Conservation (phyloP, 768 basidiomycete species). For the Tephrocybe sp. region DNA sequence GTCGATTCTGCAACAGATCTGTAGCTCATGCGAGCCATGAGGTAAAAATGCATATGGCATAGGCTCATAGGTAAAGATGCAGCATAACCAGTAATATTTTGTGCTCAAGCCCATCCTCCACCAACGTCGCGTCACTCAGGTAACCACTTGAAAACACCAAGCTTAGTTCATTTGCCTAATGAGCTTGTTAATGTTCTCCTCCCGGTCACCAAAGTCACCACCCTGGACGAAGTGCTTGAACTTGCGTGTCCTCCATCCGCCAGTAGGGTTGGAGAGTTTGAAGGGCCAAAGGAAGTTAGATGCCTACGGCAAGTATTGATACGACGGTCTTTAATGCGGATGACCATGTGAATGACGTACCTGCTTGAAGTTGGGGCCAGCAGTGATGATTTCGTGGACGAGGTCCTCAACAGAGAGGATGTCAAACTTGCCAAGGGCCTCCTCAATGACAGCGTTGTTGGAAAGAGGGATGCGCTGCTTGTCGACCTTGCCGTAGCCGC, state of each 20-base stretch:
- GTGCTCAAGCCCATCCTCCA: slow-evolving; percentile 14
- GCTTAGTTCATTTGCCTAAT: slow-evolving; percentile 89
- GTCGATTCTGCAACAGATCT: no score
- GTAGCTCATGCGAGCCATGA: no score
- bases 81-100: slow-evolving; percentile 15
- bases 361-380: slow-evolving; percentile 99
- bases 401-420: slow-evolving; percentile 98
- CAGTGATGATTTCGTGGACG: slow-evolving; percentile 93
- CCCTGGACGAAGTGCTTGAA: slow-evolving; percentile 97
- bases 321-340: slow-evolving; percentile 4
- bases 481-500: slow-evolving; percentile 97
- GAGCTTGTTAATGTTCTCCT: slow-evolving; percentile 96
- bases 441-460: slow-evolving; percentile 93
- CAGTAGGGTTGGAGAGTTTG: slow-evolving; percentile 98
- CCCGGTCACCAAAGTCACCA: slow-evolving; percentile 97
- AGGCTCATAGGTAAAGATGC: slow-evolving; percentile 18
- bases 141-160: slow-evolving; percentile 5
- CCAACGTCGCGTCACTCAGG: slow-evolving; percentile 14
- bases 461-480: slow-evolving; percentile 96
- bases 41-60: slow-evolving; percentile 17
- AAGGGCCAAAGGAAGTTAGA: slow-evolving; percentile 99
- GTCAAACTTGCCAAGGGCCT: slow-evolving; percentile 86
- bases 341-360: slow-evolving; percentile 38
- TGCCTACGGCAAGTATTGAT: slow-evolving; percentile 42
- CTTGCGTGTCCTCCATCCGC: slow-evolving; percentile 97